phyloP scores from a whole-genome alignment of 192 early-diverging fungal genomes.

The Coemansia nantahalensis region DNA sequence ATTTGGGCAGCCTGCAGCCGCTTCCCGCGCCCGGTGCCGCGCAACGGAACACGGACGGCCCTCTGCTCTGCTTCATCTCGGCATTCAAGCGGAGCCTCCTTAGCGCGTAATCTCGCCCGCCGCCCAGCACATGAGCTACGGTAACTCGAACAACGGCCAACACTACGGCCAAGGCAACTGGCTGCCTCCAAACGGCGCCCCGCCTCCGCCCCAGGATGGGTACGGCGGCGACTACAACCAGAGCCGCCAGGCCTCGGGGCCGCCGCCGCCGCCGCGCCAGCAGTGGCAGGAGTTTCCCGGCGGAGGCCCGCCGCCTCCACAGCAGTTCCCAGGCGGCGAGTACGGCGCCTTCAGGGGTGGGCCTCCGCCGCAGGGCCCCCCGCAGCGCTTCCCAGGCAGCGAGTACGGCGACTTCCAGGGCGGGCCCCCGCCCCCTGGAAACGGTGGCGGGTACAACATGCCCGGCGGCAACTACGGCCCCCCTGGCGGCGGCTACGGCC shows the following conservation, averaged over 20 bases:
- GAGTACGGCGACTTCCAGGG: neutral
- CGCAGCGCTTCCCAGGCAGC: no score
- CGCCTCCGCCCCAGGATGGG: conserved; percentile 1
- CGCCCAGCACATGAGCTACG: conserved; percentile 25
- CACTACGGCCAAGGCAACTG: conserved; percentile 12
- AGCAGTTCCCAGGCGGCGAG: neutral
- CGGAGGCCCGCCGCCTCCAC: conserved; percentile 9
- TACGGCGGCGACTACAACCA: conserved; percentile 10
- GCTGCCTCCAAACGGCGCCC: conserved; percentile 8
- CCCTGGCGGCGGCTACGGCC: neutral
- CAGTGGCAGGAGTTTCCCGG: conserved; percentile 17
- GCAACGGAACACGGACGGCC: no score
- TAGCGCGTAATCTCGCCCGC: no score
- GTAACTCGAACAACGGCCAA: conserved; percentile 30
- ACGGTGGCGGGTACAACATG: conserved; percentile 2
- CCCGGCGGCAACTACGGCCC: neutral
- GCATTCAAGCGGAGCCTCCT: no score
- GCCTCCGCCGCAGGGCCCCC: neutral
- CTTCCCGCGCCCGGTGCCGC: no score
- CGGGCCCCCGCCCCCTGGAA: neutral
- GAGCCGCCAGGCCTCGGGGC: conserved; percentile 8
- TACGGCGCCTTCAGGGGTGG: conserved; percentile 2
- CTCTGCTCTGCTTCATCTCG: no score
- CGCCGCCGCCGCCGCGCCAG: conserved; percentile 8
- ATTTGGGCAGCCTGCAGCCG: no score